Conservation (phyloP, 2,329 filamentous ascomycete species). For the Calonectria ilicicola region DNA sequence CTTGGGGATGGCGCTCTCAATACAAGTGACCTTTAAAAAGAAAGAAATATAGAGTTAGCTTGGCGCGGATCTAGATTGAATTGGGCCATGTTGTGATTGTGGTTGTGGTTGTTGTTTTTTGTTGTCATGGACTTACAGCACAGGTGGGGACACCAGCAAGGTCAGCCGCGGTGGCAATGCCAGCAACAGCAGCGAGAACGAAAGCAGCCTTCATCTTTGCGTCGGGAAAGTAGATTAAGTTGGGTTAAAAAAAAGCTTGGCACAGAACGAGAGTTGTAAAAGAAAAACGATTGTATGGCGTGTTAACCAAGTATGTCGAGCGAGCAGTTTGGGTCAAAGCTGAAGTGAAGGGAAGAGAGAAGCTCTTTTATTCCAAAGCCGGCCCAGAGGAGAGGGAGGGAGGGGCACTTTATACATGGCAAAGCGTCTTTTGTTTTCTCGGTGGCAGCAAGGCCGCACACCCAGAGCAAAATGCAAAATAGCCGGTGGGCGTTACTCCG, state of each 20-base stretch:
- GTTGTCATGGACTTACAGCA: conserved; percentile 51
- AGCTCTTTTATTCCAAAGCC: neutral
- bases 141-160: conserved; percentile 51
- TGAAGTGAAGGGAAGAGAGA: neutral
- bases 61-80: neutral
- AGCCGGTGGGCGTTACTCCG: neutral
- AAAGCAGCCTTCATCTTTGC: conserved; percentile 55
- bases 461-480: neutral
- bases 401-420: neutral
- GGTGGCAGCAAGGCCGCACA: neutral
- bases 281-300: conserved; percentile 3
- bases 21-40: conserved; percentile 46
- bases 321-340: neutral
- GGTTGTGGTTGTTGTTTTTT: neutral
- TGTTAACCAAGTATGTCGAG: neutral
- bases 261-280: neutral
- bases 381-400: neutral
- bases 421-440: neutral
- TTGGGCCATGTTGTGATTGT: too few species aligned
- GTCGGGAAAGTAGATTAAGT: neutral
- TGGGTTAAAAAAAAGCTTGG: neutral
- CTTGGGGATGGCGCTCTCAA: conserved; percentile 48
- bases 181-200: conserved; percentile 47
- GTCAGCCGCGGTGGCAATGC: conserved; percentile 54
- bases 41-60: conserved; percentile 2